Conservation (phyloP, 345 rosid genomes). For the Eucalyptus cladocalyx region DNA sequence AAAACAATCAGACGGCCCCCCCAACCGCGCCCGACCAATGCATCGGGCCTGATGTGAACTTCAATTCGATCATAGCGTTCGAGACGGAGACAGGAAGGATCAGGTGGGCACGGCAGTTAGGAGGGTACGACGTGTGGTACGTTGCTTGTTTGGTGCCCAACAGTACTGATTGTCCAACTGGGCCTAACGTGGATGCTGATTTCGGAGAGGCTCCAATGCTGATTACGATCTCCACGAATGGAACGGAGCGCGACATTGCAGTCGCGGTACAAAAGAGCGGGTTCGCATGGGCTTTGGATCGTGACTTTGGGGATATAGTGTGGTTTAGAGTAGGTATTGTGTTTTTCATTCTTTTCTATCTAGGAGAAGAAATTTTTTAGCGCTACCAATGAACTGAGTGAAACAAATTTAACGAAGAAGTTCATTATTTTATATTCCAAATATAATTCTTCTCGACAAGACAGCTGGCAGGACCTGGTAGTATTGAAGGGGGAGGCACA, state of each 20-base stretch:
- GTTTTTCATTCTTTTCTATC: background rate
- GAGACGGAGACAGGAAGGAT: constrained; percentile 16
- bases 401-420: background rate
- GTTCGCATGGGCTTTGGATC: constrained; percentile 29
- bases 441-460: background rate
- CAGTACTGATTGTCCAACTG: constrained; percentile 32
- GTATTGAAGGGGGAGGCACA: constrained; percentile 9
- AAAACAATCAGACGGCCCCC: constrained; percentile 18
- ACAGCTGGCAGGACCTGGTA: constrained; percentile 25
- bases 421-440: background rate
- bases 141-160: constrained; percentile 22
- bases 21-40: constrained; percentile 30
- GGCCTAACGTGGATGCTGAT: constrained; percentile 51
- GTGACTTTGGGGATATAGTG: constrained; percentile 14
- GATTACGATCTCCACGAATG: constrained; percentile 1
- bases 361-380: background rate
- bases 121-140: constrained; percentile 27
- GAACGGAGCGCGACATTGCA: background rate
- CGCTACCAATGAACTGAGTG: background rate
- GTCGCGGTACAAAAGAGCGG: background rate
- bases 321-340: constrained; percentile 17
- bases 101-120: constrained; percentile 24
- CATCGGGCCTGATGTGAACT: constrained; percentile 14
- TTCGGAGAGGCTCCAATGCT: constrained; percentile 15
- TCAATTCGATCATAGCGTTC: constrained; percentile 20